These are phyloP conservation scores for Mercurialis annua DNA, from an alignment of 345 rosid species.

Conservation along the genomic window DNA sequence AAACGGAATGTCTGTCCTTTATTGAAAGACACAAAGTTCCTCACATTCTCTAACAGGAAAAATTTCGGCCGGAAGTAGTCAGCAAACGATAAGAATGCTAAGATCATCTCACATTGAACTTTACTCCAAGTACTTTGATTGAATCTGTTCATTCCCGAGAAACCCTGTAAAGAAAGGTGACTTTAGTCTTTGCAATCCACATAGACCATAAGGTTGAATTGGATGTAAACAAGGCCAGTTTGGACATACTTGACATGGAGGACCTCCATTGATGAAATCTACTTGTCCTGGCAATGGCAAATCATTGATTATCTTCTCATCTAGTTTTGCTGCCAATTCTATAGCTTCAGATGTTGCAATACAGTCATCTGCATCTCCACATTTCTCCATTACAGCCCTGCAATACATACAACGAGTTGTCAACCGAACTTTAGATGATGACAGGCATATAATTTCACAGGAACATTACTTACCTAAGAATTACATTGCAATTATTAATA, in stretches of 20 bases:
- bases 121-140: slow-evolving; percentile 70
- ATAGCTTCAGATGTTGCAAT: slow-evolving; percentile 69
- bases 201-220: background rate
- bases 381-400: slow-evolving; percentile 75
- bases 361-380: slow-evolving; percentile 82
- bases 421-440: background rate
- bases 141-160: slow-evolving; percentile 87
- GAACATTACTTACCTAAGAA: slow-evolving; percentile 43
- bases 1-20: slow-evolving; percentile 82
- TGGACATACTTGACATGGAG: slow-evolving; percentile 78
- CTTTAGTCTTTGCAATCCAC: background rate
- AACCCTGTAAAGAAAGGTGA: slow-evolving; percentile 53
- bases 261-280: slow-evolving; percentile 93
- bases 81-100: slow-evolving; percentile 58
- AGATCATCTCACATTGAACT: slow-evolving; percentile 68
- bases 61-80: slow-evolving; percentile 86
- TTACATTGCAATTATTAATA: slow-evolving; percentile 79
- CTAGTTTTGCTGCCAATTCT: slow-evolving; percentile 40
- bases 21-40: slow-evolving; percentile 76
- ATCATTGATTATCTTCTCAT: slow-evolving; percentile 37
- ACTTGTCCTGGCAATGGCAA: slow-evolving; percentile 64
- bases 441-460: background rate
- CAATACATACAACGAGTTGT: slow-evolving; percentile 7
- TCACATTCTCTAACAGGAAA: slow-evolving; percentile 87
- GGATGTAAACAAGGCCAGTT: background rate